These are phyloP conservation scores for Trypanosoma mega DNA, from an alignment of 208 protist species.

Conservation along the genomic window DNA sequence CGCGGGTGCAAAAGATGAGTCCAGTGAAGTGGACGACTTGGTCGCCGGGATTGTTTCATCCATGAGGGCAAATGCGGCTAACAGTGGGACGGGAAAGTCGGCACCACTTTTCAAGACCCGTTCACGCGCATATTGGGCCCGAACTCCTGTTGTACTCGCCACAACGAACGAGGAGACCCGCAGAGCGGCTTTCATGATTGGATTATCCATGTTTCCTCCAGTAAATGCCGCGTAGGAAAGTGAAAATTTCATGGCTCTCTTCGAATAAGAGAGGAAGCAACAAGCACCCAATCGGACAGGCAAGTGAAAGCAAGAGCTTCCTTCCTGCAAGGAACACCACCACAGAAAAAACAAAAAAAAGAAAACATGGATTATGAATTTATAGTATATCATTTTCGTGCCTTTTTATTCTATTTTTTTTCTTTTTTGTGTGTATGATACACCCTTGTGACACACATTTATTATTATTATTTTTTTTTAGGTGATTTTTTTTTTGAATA, in stretches of 20 bases:
- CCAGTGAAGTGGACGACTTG: conserved; percentile 31
- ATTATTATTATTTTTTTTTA: not conserved
- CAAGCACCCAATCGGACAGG: too few species aligned
- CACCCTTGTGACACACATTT: too few species aligned
- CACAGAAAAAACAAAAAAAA: too few species aligned
- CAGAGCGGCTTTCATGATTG: conserved; percentile 49
- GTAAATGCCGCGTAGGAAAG: conserved; percentile 20
- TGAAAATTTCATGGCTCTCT: too few species aligned
- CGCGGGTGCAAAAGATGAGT: not conserved
- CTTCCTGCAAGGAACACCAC: too few species aligned
- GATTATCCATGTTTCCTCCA: conserved; percentile 63
- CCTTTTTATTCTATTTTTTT: too few species aligned
- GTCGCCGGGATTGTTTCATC: conserved; percentile 36
- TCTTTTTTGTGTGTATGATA: too few species aligned
- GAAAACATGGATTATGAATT: not conserved
- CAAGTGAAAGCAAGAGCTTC: too few species aligned
- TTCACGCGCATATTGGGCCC: conserved; percentile 41
- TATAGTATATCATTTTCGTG: too few species aligned
- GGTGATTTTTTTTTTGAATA: not conserved
- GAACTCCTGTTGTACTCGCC: conserved; percentile 50
- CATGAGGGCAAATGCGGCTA: conserved; percentile 2
- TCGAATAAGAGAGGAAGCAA: too few species aligned
- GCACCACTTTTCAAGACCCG: conserved; percentile 53
- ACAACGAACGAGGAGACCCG: conserved; percentile 56
- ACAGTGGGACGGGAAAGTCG: not conserved